Conservation (phyloP, 2,329 filamentous ascomycete genomes). For the Cladosporium austrohemisphaericum region DNA sequence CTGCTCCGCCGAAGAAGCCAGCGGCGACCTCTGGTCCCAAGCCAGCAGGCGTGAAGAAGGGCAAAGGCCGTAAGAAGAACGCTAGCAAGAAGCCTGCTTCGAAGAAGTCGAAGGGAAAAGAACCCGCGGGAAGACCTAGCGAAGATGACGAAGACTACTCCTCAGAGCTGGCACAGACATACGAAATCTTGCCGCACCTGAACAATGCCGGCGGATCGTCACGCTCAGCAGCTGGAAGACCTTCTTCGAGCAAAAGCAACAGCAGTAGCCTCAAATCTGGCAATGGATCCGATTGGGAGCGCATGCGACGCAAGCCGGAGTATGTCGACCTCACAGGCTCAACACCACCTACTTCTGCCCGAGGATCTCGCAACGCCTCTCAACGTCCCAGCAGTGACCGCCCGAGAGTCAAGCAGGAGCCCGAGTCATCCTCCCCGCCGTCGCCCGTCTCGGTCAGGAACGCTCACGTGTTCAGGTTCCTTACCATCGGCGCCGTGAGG, state of each 20-base stretch:
- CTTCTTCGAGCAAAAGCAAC: background rate
- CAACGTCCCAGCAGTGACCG: background rate
- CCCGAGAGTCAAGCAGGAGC: no score
- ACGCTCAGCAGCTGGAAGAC: background rate
- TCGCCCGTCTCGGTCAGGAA: background rate
- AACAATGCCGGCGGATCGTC: background rate
- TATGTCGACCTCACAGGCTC: no score
- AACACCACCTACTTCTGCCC: no score
- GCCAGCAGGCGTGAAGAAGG: no score
- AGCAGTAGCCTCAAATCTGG: background rate
- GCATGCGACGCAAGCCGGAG: no score
- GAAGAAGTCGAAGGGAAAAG: background rate
- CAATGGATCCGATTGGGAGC: no score
- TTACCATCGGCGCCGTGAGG: background rate
- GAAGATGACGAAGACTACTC: background rate
- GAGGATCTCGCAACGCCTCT: background rate
- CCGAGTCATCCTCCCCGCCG: no score
- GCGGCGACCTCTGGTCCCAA: background rate
- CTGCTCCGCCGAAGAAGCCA: background rate
- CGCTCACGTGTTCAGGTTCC: background rate
- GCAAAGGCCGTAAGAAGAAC: no score
- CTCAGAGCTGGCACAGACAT: background rate
- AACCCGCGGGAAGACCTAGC: background rate
- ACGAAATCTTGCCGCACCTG: background rate
- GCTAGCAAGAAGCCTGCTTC: background rate